These are phyloP conservation scores for Trichaptum fuscoviolaceum DNA, from an alignment of 768 basidiomycete genomes.

Conservation along the genomic window DNA sequence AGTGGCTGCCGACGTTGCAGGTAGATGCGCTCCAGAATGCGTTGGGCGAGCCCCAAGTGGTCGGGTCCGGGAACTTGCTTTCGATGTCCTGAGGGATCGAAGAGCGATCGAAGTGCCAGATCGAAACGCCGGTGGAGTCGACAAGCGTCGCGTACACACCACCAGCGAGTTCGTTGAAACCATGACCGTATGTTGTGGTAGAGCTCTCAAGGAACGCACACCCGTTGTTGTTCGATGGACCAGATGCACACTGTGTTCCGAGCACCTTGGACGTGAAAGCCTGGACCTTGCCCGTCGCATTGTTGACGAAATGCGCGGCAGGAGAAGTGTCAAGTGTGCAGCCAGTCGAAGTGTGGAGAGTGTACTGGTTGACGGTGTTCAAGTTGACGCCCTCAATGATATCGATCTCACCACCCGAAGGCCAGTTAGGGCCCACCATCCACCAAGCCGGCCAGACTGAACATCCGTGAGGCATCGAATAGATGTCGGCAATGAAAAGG, in stretches of 20 bases:
- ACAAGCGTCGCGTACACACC: conserved; percentile 40
- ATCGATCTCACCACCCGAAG: conserved; percentile 29
- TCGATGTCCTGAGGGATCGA: conserved; percentile 33
- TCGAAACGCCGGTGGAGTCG: conserved; percentile 34
- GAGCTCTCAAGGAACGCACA: conserved; percentile 34
- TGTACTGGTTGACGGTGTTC: conserved; percentile 36
- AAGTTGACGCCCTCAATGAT: conserved; percentile 41
- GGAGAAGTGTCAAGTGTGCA: conserved; percentile 30
- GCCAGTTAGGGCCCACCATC: conserved; percentile 28
- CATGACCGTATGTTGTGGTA: conserved; percentile 33
- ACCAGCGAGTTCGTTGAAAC: conserved; percentile 38
- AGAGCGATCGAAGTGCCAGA: conserved; percentile 42
- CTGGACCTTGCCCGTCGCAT: conserved; percentile 3
- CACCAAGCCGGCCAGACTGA: conserved; percentile 58
- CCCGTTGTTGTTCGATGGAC: conserved; percentile 29
- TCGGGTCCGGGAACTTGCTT: conserved; percentile 29
- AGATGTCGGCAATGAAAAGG: conserved; percentile 71
- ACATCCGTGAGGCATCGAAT: conserved; percentile 67
- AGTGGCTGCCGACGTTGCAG: conserved; percentile 32
- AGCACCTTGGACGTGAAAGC: conserved; percentile 25
- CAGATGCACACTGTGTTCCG: conserved; percentile 26
- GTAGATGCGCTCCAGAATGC: conserved; percentile 31
- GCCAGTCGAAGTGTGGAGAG: conserved; percentile 33
- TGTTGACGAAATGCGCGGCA: conserved; percentile 7
- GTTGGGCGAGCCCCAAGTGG: conserved; percentile 36